Conservation (phyloP, 331 rosid species). For the Cydonia oblonga region DNA sequence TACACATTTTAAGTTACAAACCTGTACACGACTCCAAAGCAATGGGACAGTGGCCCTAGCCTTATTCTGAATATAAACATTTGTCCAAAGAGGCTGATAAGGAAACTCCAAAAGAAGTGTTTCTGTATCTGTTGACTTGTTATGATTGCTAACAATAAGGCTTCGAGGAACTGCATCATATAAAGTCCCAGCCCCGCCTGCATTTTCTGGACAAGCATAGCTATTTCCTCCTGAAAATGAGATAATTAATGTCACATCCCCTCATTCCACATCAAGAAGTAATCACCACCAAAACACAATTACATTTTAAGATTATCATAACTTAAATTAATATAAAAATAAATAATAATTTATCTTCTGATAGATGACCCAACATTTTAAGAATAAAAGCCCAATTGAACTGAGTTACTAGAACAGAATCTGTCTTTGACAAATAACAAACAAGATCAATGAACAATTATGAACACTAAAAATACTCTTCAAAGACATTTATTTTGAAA, state of each 20-base stretch:
- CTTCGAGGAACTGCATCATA: constrained; percentile 95
- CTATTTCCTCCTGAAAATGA: constrained; percentile 74
- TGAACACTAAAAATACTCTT: background rate
- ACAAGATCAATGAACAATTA: background rate
- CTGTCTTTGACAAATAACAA: background rate
- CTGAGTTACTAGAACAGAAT: background rate
- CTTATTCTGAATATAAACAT: constrained; percentile 77
- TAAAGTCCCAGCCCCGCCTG: constrained; percentile 96
- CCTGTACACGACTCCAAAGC: constrained; percentile 99
- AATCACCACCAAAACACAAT: background rate
- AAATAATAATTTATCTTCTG: background rate
- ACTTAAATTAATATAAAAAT: background rate
- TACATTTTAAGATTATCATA: background rate
- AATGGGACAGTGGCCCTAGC: constrained; percentile 93
- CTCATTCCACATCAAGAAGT: background rate
- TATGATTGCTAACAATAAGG: constrained; percentile 66
- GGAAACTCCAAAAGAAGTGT: constrained; percentile 92
- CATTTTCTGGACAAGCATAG: constrained; percentile 62
- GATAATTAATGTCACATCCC: constrained; percentile 5
- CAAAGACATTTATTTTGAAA: too few relatives aligned
- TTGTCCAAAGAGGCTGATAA: constrained; percentile 83
- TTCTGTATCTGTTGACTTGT: constrained; percentile 76
- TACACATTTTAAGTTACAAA: constrained; percentile 21
- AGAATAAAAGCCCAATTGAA: background rate
- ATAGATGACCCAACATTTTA: background rate